phyloP scores from a whole-genome alignment of 805 yeast genomes.

The Tetrapisispora arboricola region DNA sequence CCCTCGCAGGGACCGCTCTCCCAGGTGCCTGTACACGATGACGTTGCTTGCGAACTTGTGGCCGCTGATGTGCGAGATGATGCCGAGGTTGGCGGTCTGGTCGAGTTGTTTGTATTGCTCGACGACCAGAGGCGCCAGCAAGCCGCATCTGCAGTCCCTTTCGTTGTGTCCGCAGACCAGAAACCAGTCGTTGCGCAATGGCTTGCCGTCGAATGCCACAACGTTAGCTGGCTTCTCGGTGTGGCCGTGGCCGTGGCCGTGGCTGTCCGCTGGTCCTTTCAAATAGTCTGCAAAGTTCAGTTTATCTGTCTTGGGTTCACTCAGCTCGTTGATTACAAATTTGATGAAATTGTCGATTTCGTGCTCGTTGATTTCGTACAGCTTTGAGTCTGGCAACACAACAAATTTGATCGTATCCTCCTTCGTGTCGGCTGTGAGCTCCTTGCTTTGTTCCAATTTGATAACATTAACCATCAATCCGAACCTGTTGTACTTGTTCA shows the following conservation, averaged over 20 bases:
- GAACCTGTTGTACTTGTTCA: slow-evolving; percentile 8
- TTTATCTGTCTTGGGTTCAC: background rate
- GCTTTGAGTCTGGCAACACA: slow-evolving; percentile 19
- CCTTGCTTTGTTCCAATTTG: background rate
- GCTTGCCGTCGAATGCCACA: slow-evolving; percentile 6
- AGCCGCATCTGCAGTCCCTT: slow-evolving; percentile 22
- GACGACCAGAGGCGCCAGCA: slow-evolving; percentile 14
- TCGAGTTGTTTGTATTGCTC: slow-evolving; percentile 6
- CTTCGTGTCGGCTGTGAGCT: background rate
- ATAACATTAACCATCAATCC: slow-evolving; percentile 15
- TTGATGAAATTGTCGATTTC: slow-evolving; percentile 12
- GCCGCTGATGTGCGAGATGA: slow-evolving; percentile 74
- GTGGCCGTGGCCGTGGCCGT: no score
- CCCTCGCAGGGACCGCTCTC: slow-evolving; percentile 18
- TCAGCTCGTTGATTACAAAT: slow-evolving; percentile 11
- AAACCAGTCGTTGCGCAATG: slow-evolving; percentile 8
- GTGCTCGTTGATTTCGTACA: slow-evolving; percentile 9
- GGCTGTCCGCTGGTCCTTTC: no score
- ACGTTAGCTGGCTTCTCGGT: no score
- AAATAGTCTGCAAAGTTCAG: slow-evolving; percentile 3
- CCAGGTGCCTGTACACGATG: slow-evolving; percentile 34
- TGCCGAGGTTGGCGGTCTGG: slow-evolving; percentile 36
- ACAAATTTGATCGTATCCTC: slow-evolving; percentile 2
- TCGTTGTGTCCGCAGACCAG: slow-evolving; percentile 22
- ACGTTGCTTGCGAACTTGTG: slow-evolving; percentile 82